These are phyloP conservation scores for Penicillium dipodomyicola DNA, from an alignment of 495 filamentous ascomycete species.

Conservation along the genomic window DNA sequence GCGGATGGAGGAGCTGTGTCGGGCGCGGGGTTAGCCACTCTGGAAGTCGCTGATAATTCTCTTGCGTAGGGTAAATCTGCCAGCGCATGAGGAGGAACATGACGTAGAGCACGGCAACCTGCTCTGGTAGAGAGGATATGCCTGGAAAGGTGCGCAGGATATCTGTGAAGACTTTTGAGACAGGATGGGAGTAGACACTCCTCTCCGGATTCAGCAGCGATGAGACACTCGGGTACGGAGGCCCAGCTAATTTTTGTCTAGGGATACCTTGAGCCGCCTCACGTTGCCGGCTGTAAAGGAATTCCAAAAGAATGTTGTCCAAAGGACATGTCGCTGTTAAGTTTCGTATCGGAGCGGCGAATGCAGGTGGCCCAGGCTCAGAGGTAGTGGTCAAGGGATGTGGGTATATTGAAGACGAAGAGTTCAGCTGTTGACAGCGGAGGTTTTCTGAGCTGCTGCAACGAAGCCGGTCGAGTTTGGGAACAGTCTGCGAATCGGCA, in stretches of 20 bases:
- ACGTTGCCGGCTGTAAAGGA: slow-evolving; percentile 64
- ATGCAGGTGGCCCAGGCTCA: slow-evolving; percentile 31
- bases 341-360: slow-evolving; percentile 56
- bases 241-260: slow-evolving; percentile 62
- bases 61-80: slow-evolving; percentile 69
- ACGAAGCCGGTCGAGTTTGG: slow-evolving; percentile 37
- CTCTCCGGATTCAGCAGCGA: slow-evolving; percentile 67
- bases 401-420: slow-evolving; percentile 29
- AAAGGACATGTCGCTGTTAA: slow-evolving; percentile 65
- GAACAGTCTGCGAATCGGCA: slow-evolving; percentile 49
- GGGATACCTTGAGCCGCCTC: slow-evolving; percentile 61
- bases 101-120: slow-evolving; percentile 71
- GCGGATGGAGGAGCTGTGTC: slow-evolving; percentile 58
- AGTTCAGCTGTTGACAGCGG: slow-evolving; percentile 24
- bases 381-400: slow-evolving; percentile 22
- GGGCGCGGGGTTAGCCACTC: slow-evolving; percentile 61
- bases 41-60: slow-evolving; percentile 71
- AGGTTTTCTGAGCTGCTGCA: slow-evolving; percentile 31
- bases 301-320: slow-evolving; percentile 73
- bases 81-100: slow-evolving; percentile 87
- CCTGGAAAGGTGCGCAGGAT: slow-evolving; percentile 73
- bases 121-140: slow-evolving; percentile 66
- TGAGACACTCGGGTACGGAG: slow-evolving; percentile 71
- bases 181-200: slow-evolving; percentile 60
- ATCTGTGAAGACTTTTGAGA: slow-evolving; percentile 80